Percentiles rank a stretch among this genome's conserved stretches.
phyloP scores from a whole-genome alignment of 805 yeast genomes.

The Ogataea nonfermentans region DNA sequence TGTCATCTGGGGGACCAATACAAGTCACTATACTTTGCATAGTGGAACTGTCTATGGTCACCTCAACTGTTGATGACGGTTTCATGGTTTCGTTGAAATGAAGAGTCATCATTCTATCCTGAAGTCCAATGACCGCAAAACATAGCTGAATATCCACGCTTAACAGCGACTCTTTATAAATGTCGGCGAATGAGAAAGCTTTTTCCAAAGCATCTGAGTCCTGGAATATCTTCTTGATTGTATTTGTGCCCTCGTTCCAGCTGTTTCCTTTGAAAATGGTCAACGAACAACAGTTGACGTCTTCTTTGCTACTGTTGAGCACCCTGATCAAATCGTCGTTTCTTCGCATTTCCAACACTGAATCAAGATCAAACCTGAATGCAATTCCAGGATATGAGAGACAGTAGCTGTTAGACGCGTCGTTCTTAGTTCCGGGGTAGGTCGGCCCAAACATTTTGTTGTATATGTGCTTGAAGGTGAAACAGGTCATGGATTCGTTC shows the following conservation, averaged over 20 bases:
- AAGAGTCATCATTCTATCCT: not conserved
- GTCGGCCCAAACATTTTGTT: conserved; percentile 63
- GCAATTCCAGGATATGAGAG: conserved; percentile 57
- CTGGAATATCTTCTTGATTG: conserved; percentile 4
- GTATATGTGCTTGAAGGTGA: conserved; percentile 44
- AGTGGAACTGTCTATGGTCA: conserved; percentile 40
- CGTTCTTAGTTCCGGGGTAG: conserved; percentile 47
- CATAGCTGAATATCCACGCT: not conserved
- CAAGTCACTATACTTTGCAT: conserved; percentile 47
- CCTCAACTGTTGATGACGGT: not conserved
- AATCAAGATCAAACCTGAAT: conserved; percentile 40
- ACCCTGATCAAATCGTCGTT: conserved; percentile 23
- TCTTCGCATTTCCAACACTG: not conserved
- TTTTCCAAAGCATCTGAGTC: not conserved
- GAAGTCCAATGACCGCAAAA: not conserved
- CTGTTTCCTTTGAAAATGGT: conserved; percentile 41
- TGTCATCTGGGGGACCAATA: conserved; percentile 59
- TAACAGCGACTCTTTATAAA: not conserved
- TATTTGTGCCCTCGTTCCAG: conserved; percentile 27
- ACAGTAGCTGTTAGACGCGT: conserved; percentile 34
- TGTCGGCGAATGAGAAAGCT: not conserved
- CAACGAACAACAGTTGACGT: conserved; percentile 38
- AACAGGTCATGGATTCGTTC: conserved; percentile 22
- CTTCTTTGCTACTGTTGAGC: conserved; percentile 29
- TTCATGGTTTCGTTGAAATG: not conserved